A percentile compares a stretch with the other conserved stretches of the same genome.
Evolutionary conservation across 2,329 filamentous ascomycete genomes (phyloP).

Genomic region (Microcyclospora pomicola): DNA sequence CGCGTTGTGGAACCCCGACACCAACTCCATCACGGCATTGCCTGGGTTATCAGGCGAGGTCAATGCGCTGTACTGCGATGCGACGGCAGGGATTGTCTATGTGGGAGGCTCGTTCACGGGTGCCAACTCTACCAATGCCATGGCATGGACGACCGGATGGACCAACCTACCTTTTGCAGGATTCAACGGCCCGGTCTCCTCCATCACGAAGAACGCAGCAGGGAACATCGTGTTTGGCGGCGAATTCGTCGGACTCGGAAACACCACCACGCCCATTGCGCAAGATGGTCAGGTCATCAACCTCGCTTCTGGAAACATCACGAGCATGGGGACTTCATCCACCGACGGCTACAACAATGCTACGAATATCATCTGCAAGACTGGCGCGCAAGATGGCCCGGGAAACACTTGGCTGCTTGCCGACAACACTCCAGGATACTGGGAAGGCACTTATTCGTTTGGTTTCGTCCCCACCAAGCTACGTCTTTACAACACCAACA

Average conservation of each 20-base stretch:
- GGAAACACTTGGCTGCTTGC: constrained; percentile 72
- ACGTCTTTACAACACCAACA: constrained; percentile 74
- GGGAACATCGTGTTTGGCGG: constrained; percentile 88
- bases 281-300: constrained; percentile 68
- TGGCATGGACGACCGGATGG: constrained; percentile 68
- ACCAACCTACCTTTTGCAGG: constrained; percentile 76
- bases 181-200: constrained; percentile 82
- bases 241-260: constrained; percentile 75
- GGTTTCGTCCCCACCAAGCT: constrained; percentile 78
- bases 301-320: constrained; percentile 62
- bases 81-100: constrained; percentile 64
- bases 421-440: constrained; percentile 63
- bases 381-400: constrained; percentile 48
- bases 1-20: constrained; percentile 66
- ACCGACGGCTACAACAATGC: constrained; percentile 58
- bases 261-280: constrained; percentile 53
- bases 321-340: constrained; percentile 48
- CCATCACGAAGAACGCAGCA: constrained; percentile 66
- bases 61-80: constrained; percentile 69
- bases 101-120: constrained; percentile 77
- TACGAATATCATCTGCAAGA: constrained; percentile 69
- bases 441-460: constrained; percentile 71
- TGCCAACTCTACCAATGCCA: constrained; percentile 74
- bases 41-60: constrained; percentile 74
- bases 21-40: constrained; percentile 56